Conservation (phyloP, 2,329 filamentous ascomycete genomes). For the Elsinoe ampelina region DNA sequence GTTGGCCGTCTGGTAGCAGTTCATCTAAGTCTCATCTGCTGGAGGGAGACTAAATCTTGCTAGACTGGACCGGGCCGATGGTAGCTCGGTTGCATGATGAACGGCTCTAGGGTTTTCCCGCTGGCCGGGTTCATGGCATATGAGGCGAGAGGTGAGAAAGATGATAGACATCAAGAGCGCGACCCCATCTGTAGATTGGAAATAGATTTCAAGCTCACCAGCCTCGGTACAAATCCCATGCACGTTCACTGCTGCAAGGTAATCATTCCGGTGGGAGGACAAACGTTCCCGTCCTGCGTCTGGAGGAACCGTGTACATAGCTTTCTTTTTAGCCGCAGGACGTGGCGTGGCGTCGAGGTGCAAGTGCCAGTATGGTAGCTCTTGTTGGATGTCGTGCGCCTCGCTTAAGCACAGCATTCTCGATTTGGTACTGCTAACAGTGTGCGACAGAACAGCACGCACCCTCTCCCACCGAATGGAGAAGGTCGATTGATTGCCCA, state of each 20-base stretch:
- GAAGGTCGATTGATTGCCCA: neutral
- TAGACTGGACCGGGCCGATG: neutral
- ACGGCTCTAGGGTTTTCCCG: slow-evolving; percentile 6
- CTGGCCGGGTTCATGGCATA: slow-evolving; percentile 7
- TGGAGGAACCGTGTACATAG: neutral
- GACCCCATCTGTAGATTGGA: neutral
- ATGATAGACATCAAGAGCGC: neutral
- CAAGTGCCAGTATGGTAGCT: neutral
- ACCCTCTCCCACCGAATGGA: neutral
- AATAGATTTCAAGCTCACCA: neutral
- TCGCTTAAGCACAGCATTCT: neutral
- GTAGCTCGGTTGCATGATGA: neutral
- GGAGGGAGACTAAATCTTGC: neutral
- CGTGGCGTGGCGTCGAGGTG: neutral
- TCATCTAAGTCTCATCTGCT: slow-evolving; percentile 9
- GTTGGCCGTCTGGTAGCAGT: neutral
- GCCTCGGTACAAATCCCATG: neutral
- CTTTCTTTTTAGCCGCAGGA: neutral
- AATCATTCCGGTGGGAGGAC: neutral
- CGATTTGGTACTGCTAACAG: neutral
- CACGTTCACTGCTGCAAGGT: neutral
- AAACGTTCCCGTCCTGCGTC: neutral
- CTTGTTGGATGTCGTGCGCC: neutral
- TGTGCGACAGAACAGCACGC: neutral
- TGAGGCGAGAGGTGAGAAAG: neutral